Percentiles rank a stretch among this genome's conserved stretches.
These are phyloP conservation scores for Parathielavia appendiculata DNA, from an alignment of 495 filamentous ascomycete species.

Conservation along the genomic window DNA sequence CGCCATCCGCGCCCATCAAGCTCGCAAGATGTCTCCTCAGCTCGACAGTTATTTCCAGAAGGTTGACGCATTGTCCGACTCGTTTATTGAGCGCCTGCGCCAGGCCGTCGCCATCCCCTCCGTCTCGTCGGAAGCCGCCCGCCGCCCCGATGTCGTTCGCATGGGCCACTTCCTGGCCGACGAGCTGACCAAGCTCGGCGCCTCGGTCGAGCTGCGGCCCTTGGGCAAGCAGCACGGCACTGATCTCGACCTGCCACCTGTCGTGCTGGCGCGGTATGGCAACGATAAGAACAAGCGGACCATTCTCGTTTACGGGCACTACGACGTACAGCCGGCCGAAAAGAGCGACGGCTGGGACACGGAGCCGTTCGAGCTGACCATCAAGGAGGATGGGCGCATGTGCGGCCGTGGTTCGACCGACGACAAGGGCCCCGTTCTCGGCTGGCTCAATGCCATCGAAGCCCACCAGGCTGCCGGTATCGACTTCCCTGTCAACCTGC, in stretches of 20 bases:
- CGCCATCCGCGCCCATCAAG: constrained; percentile 46
- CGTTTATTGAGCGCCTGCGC: constrained; percentile 88
- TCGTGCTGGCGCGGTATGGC: constrained; percentile 86
- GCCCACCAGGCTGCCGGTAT: constrained; percentile 91
- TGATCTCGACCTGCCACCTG: constrained; percentile 85
- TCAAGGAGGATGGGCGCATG: constrained; percentile 89
- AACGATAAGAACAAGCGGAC: constrained; percentile 86
- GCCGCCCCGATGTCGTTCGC: constrained; percentile 84
- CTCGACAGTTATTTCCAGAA: constrained; percentile 80
- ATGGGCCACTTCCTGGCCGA: constrained; percentile 90
- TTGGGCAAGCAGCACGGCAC: constrained; percentile 89
- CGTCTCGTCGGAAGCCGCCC: constrained; percentile 82
- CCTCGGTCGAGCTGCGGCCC: constrained; percentile 72
- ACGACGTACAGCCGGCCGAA: constrained; percentile 95
- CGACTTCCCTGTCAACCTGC: constrained; percentile 92
- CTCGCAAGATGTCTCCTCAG: constrained; percentile 73
- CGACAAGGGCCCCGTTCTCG: constrained; percentile 96
- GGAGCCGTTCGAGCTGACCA: constrained; percentile 85
- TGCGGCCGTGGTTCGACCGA: constrained; percentile 93
- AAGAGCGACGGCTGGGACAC: constrained; percentile 95
- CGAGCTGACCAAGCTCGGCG: constrained; percentile 78
- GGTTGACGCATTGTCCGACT: constrained; percentile 74
- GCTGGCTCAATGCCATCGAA: constrained; percentile 97
- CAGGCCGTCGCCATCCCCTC: constrained; percentile 95
- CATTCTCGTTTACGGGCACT: constrained; percentile 96